phyloP scores from a whole-genome alignment of 1,284 basidiomycete genomes.

The Coriolopsis trogii region DNA sequence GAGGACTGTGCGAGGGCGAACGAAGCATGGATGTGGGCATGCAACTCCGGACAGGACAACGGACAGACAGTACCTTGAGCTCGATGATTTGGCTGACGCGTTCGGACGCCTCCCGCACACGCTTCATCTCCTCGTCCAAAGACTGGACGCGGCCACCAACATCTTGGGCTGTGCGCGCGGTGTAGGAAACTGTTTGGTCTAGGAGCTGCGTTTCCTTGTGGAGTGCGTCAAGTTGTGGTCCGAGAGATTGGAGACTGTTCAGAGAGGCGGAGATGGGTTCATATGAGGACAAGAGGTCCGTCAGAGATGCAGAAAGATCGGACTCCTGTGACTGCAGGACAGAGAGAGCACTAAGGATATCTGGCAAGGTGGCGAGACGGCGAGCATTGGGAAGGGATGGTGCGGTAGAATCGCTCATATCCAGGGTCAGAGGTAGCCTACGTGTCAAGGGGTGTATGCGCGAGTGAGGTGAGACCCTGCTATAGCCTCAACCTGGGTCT shows the following conservation, averaged over 20 bases:
- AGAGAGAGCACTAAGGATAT: conserved; percentile 73
- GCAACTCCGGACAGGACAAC: neutral
- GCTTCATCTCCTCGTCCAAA: conserved; percentile 89
- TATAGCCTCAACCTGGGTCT: no score
- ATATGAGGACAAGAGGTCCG: conserved; percentile 69
- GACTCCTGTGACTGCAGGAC: conserved; percentile 79
- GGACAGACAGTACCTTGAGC: conserved; percentile 77
- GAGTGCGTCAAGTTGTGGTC: conserved; percentile 66
- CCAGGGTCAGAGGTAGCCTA: no score
- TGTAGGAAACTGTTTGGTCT: conserved; percentile 60
- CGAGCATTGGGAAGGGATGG: conserved; percentile 21
- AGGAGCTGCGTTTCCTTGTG: conserved; percentile 63
- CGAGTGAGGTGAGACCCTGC: no score
- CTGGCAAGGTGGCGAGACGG: conserved; percentile 62
- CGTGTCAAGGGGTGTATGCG: no score
- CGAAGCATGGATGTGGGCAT: neutral
- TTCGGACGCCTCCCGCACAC: conserved; percentile 84
- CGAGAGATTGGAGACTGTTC: conserved; percentile 61
- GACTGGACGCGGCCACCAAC: conserved; percentile 88
- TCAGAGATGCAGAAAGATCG: conserved; percentile 76
- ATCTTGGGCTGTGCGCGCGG: conserved; percentile 84
- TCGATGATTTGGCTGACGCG: conserved; percentile 88
- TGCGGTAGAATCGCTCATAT: neutral
- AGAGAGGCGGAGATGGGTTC: conserved; percentile 72
- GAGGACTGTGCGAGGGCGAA: conserved; percentile 60